These are phyloP conservation scores for Myrica gale DNA, from an alignment of 306 rosid species.

Conservation along the genomic window DNA sequence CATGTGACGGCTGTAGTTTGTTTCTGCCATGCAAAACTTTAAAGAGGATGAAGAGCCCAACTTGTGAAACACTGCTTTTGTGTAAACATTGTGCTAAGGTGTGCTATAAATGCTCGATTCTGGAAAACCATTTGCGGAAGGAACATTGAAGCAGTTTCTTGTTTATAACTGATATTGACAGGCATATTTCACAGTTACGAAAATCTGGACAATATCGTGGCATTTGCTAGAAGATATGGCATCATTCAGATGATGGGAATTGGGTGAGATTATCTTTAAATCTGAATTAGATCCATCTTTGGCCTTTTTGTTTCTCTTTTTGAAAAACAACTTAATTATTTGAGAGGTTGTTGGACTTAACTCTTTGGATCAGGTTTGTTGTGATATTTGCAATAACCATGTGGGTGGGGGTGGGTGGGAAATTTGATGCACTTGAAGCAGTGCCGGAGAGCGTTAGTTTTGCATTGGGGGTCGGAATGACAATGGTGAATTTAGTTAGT, in stretches of 20 bases:
- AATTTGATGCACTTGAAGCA: too few relatives aligned
- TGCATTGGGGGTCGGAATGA: too few relatives aligned
- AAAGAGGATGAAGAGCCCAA: slow-evolving; percentile 59
- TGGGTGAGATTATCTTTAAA: slow-evolving; percentile 72
- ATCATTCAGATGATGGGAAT: slow-evolving; percentile 88
- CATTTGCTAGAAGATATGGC: slow-evolving; percentile 92
- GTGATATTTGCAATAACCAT: not conserved
- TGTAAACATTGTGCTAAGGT: slow-evolving; percentile 93
- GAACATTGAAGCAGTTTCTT: not conserved
- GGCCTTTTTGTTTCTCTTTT: slow-evolving; percentile 10
- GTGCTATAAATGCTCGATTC: slow-evolving; percentile 17
- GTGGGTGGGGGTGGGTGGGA: not conserved
- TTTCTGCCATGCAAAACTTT: slow-evolving; percentile 49
- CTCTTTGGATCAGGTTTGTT: slow-evolving; percentile 65
- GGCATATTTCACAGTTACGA: slow-evolving; percentile 49
- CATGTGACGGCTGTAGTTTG: slow-evolving; percentile 77
- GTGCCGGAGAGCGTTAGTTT: too few relatives aligned
- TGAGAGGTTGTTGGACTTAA: slow-evolving; percentile 32
- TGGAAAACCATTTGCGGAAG: not conserved
- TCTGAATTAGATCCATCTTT: slow-evolving; percentile 17
- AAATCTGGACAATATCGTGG: slow-evolving; percentile 96
- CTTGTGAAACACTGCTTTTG: slow-evolving; percentile 42
- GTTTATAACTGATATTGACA: slow-evolving; percentile 19
- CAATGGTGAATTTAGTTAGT: too few relatives aligned
- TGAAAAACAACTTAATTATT: slow-evolving; percentile 17